Conservation (phyloP, 768 basidiomycete species). For the Mrakia hoshinonis region DNA sequence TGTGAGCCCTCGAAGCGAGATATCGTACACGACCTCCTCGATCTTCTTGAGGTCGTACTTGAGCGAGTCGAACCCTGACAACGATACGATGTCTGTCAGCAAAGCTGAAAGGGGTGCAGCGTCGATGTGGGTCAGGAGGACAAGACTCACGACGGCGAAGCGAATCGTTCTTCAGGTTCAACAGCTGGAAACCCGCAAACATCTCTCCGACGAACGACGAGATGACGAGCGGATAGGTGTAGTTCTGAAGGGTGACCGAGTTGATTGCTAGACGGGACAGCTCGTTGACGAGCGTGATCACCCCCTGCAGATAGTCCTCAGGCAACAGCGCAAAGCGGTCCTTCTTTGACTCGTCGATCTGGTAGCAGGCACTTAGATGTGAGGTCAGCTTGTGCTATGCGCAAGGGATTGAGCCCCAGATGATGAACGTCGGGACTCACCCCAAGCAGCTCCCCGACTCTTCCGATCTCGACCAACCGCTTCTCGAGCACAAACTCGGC, state of each 20-base stretch:
- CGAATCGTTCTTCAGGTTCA: constrained; percentile 45
- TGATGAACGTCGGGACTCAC: constrained; percentile 34
- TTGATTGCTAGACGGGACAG: constrained; percentile 41
- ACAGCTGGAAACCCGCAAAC: constrained; percentile 41
- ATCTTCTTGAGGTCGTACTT: constrained; percentile 45
- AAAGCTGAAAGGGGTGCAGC: not conserved
- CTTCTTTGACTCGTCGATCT: constrained; percentile 35
- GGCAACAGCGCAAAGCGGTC: constrained; percentile 41
- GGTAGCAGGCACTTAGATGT: not conserved
- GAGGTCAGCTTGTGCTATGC: constrained; percentile 30
- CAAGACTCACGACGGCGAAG: constrained; percentile 35
- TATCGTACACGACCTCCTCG: constrained; percentile 38
- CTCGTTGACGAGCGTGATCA: constrained; percentile 40
- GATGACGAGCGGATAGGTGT: constrained; percentile 41
- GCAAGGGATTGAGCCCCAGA: not conserved
- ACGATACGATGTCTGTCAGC: not conserved
- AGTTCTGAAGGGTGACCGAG: constrained; percentile 43
- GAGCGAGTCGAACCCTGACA: constrained; percentile 41
- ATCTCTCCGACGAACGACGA: constrained; percentile 45
- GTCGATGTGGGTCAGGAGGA: not conserved
- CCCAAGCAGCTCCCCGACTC: constrained; percentile 38
- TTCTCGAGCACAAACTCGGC: constrained; percentile 40
- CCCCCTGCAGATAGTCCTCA: constrained; percentile 45
- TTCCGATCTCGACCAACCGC: constrained; percentile 37
- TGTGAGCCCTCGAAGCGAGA: constrained; percentile 13